Percentiles rank a stretch among this genome's conserved stretches.
phyloP scores from a whole-genome alignment of 345 rosid genomes.

The Citrus trifoliata region DNA sequence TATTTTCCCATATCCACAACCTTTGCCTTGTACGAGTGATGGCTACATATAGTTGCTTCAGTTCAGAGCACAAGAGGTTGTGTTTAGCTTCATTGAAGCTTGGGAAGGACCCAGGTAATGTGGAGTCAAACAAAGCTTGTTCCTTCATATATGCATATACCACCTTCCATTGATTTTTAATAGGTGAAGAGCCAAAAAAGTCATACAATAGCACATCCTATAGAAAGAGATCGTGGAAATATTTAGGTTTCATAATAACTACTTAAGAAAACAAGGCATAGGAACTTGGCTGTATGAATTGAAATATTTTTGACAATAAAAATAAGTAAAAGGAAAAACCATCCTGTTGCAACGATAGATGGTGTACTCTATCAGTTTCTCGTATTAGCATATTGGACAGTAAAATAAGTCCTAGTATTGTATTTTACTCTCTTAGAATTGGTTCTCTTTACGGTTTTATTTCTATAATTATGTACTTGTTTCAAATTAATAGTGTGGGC shows the following conservation, averaged over 20 bases:
- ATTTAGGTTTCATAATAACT: background rate
- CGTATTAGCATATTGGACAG: no score
- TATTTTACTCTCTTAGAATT: no score
- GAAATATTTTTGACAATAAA: background rate
- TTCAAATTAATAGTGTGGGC: no score
- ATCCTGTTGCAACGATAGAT: no score
- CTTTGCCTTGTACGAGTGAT: slow-evolving; percentile 57
- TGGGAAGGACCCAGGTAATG: slow-evolving; percentile 17
- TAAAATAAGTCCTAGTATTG: no score
- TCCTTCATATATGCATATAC: slow-evolving; percentile 40
- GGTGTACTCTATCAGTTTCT: no score
- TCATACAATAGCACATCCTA: slow-evolving; percentile 52
- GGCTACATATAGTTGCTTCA: slow-evolving; percentile 50
- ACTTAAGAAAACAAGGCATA: background rate
- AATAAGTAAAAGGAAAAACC: no score
- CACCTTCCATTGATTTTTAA: slow-evolving; percentile 46
- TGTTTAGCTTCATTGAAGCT: slow-evolving; percentile 35
- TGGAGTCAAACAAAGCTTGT: slow-evolving; percentile 23
- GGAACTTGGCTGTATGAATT: background rate
- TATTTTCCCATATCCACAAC: slow-evolving; percentile 50
- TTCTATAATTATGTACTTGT: no score
- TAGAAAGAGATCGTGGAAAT: background rate
- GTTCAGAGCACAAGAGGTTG: slow-evolving; percentile 43
- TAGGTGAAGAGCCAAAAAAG: slow-evolving; percentile 48
- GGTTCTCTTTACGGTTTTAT: no score